These are phyloP conservation scores for Phialemoniopsis sp. DNA, from an alignment of 2,329 filamentous ascomycete species.

Conservation along the genomic window DNA sequence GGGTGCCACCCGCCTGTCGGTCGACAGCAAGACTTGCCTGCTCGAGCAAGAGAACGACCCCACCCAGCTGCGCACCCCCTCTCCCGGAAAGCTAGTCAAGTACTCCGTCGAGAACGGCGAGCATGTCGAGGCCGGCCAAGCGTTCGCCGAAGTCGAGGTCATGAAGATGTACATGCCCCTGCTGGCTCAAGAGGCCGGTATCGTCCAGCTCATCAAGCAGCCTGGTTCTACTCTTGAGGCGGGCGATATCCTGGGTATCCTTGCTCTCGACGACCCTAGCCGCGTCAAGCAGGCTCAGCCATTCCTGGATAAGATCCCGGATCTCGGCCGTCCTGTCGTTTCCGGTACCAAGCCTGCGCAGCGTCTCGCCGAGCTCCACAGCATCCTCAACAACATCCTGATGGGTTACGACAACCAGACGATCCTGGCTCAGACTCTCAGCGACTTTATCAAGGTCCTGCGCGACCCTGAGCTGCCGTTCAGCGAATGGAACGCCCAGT, in stretches of 20 bases:
- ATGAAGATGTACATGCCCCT: constrained; percentile 99
- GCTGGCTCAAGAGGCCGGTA: constrained; percentile 88
- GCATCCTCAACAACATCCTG: constrained; percentile 82
- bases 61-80: constrained; percentile 90
- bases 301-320: constrained; percentile 86
- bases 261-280: constrained; percentile 90
- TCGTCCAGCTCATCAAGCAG: constrained; percentile 98
- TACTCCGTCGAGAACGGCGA: constrained; percentile 94
- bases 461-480: constrained; percentile 88
- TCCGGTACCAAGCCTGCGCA: constrained; percentile 90
- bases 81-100: constrained; percentile 96
- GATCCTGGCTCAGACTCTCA: constrained; percentile 84
- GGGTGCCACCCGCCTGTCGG: constrained; percentile 88
- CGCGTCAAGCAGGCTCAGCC: constrained; percentile 95
- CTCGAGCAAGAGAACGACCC: constrained; percentile 99
- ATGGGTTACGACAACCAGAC: constrained; percentile 95
- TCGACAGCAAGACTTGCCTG: constrained; percentile 96
- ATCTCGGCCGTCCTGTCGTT: constrained; percentile 80
- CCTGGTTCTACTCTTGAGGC: constrained; percentile 96
- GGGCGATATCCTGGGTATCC: constrained; percentile 96
- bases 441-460: constrained; percentile 85
- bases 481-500: constrained; percentile 93
- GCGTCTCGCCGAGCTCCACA: constrained; percentile 72
- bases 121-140: constrained; percentile 86
- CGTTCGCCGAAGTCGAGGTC: constrained; percentile 96